These are phyloP conservation scores for Nannizziopsis arthrosporioides DNA, from an alignment of 2,329 filamentous ascomycete species.

Conservation along the genomic window DNA sequence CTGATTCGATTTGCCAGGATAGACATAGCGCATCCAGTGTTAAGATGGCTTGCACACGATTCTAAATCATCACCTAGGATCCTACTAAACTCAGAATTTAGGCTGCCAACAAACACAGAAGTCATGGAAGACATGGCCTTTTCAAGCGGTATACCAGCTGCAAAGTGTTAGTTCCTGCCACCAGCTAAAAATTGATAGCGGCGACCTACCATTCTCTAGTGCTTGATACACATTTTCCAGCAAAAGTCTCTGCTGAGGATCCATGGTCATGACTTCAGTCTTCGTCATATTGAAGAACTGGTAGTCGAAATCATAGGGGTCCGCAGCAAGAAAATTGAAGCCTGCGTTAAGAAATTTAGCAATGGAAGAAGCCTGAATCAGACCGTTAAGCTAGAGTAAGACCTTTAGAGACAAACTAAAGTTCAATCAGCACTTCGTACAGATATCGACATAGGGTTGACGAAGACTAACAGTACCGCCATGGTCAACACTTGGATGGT, in stretches of 20 bases:
- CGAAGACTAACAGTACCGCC: conserved; percentile 21
- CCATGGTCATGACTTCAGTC: conserved; percentile 14
- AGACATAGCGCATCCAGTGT: conserved; percentile 15
- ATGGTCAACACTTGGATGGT: conserved; percentile 29
- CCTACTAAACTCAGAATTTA: conserved; percentile 14
- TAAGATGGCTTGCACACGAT: neutral
- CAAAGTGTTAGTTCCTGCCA: neutral
- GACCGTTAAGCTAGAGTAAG: no score
- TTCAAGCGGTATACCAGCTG: conserved; percentile 16
- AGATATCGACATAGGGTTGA: neutral
- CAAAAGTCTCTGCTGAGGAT: conserved; percentile 16
- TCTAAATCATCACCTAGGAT: conserved; percentile 13
- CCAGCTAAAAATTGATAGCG: neutral
- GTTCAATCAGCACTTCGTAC: no score
- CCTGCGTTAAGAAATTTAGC: conserved; percentile 1
- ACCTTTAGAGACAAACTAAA: no score
- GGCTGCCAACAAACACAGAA: conserved; percentile 15
- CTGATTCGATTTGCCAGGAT: conserved; percentile 22
- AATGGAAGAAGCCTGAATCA: no score
- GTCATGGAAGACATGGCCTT: conserved; percentile 15
- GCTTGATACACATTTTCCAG: conserved; percentile 17
- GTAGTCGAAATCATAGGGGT: conserved; percentile 13
- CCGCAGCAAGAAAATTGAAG: conserved; percentile 13
- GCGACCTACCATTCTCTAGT: conserved; percentile 15
- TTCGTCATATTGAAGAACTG: conserved; percentile 13